phyloP scores from a whole-genome alignment of 768 basidiomycete genomes.

The Daedalea quercina region DNA sequence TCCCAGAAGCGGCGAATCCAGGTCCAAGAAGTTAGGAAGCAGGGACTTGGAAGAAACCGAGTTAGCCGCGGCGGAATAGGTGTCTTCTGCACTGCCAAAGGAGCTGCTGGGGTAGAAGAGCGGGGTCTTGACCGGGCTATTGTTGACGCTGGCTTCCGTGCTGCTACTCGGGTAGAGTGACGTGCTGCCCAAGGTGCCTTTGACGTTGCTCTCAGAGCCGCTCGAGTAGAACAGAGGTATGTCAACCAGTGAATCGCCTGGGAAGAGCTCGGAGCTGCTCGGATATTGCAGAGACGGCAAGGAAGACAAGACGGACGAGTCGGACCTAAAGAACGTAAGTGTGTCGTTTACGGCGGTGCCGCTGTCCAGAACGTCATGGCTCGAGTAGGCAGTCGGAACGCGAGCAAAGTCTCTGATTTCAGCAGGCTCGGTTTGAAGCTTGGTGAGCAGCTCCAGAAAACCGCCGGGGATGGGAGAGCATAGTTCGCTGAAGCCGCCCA shows the following conservation, averaged over 20 bases:
- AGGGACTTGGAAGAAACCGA: neutral
- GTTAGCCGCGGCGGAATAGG: neutral
- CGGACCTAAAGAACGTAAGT: neutral
- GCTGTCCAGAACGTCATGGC: no score
- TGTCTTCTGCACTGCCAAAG: neutral
- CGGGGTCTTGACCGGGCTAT: neutral
- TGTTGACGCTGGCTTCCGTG: neutral
- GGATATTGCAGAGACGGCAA: no score
- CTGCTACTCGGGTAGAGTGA: neutral
- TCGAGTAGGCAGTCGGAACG: no score
- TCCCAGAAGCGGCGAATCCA: neutral
- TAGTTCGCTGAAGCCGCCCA: neutral
- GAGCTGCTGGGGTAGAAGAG: neutral
- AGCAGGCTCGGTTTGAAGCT: neutral
- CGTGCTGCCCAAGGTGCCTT: neutral
- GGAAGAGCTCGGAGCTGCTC: no score
- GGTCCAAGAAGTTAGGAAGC: neutral
- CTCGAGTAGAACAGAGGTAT: neutral
- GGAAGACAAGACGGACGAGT: neutral
- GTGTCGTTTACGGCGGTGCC: no score
- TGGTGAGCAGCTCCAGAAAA: neutral
- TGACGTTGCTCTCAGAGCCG: constrained; percentile 1
- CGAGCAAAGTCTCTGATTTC: no score
- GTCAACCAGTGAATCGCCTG: no score
- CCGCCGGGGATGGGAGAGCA: neutral